Percentiles rank a stretch among this genome's conserved stretches.
Evolutionary conservation across 1,139 yeast species (phyloP).

Genomic region (Magnusiomyces ingens): DNA sequence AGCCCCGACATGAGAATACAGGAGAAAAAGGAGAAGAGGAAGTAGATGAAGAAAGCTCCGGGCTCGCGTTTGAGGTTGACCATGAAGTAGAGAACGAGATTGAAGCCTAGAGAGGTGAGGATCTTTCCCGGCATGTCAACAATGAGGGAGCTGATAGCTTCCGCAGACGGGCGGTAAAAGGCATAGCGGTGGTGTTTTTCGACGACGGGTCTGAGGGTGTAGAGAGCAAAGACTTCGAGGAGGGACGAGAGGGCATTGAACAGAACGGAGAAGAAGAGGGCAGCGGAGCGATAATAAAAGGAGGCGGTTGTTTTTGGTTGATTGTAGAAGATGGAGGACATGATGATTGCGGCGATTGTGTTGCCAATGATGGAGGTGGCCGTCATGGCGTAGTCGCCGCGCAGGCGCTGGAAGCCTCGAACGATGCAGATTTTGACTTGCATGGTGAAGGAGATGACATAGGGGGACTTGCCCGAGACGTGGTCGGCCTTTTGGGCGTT

Average conservation of each 20-base stretch:
- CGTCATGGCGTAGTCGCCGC: conserved; percentile 62
- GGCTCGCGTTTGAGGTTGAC: conserved; percentile 57
- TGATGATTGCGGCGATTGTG: conserved; percentile 62
- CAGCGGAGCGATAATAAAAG: conserved; percentile 62
- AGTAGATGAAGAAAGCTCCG: conserved; percentile 64
- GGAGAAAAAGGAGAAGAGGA: conserved; percentile 46
- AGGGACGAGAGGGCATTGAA: conserved; percentile 72
- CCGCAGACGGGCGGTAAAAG: conserved; percentile 70
- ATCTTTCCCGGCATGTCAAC: conserved; percentile 64
- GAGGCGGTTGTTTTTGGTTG: conserved; percentile 43
- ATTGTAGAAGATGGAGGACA: conserved; percentile 72
- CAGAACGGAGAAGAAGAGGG: conserved; percentile 69
- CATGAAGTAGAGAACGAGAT: conserved; percentile 59
- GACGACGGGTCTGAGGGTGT: conserved; percentile 70
- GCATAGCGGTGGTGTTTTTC: conserved; percentile 76
- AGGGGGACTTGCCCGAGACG: conserved; percentile 50
- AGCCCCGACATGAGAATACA: conserved; percentile 64
- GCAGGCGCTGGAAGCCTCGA: conserved; percentile 57
- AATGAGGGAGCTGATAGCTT: conserved; percentile 61
- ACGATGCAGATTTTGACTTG: conserved; percentile 55
- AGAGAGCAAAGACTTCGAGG: conserved; percentile 62
- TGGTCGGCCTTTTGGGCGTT: conserved; percentile 48
- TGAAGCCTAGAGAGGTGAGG: conserved; percentile 49
- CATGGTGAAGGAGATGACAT: conserved; percentile 55
- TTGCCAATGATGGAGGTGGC: conserved; percentile 55